phyloP scores from a whole-genome alignment of 768 basidiomycete genomes.

The Nevesoporus exiguus region DNA sequence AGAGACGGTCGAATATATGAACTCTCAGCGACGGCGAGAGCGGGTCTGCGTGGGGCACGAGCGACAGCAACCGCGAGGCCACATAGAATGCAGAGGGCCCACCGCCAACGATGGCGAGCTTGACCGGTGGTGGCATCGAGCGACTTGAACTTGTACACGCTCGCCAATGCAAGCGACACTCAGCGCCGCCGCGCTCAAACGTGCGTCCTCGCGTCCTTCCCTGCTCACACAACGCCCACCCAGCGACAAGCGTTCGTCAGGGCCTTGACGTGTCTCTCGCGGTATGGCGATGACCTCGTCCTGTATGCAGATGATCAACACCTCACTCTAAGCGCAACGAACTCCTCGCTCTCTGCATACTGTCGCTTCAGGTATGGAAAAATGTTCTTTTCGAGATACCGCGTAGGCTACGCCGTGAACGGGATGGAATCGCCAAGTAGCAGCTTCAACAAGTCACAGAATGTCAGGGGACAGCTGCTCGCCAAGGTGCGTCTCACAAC shows the following conservation, averaged over 20 bases:
- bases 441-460: conserved; percentile 33
- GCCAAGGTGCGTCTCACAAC: conserved; percentile 50
- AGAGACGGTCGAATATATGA: conserved; percentile 89
- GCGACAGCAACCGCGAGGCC: conserved; percentile 77
- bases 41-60: conserved; percentile 39
- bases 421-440: conserved; percentile 14
- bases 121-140: conserved; percentile 35
- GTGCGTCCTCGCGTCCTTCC: conserved; percentile 26
- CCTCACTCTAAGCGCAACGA: conserved; percentile 68
- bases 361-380: conserved; percentile 70
- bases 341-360: conserved; percentile 79
- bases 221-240: conserved; percentile 22
- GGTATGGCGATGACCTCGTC: conserved; percentile 78
- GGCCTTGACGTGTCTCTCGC: conserved; percentile 71
- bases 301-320: conserved; percentile 60
- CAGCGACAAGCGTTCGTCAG: conserved; percentile 61
- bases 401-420: conserved; percentile 31
- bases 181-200: conserved; percentile 52
- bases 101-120: conserved; percentile 88
- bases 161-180: conserved; percentile 64
- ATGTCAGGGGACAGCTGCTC: conserved; percentile 63
- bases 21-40: conserved; percentile 47
- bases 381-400: conserved; percentile 70
- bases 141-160: background rate
- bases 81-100: conserved; percentile 98